A percentile compares a stretch with the other conserved stretches of the same genome.
Evolutionary conservation across 2,329 filamentous ascomycete genomes (phyloP).

Genomic region (Aspergillus novofumigatus): DNA sequence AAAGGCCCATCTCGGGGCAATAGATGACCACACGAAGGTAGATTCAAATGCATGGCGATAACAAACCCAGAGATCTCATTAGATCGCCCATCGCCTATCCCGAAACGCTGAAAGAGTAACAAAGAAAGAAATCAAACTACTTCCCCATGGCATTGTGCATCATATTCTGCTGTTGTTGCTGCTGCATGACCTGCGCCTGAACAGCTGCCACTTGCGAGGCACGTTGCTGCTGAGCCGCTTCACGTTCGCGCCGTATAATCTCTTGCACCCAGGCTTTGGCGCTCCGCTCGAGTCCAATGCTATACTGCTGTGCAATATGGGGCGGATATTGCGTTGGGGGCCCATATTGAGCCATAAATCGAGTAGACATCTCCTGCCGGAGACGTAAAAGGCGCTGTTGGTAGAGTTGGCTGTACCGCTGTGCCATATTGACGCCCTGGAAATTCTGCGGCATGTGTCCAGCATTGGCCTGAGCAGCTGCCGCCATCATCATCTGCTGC

Average conservation of each 20-base stretch:
- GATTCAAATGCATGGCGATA: not conserved
- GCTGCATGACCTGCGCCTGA: conserved; percentile 32
- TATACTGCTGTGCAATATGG: conserved; percentile 35
- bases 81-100: conserved; percentile 3
- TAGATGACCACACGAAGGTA: not conserved
- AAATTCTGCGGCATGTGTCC: conserved; percentile 31
- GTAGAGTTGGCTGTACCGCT: conserved; percentile 35
- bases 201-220: conserved; percentile 28
- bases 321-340: conserved; percentile 37
- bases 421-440: conserved; percentile 24
- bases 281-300: conserved; percentile 32
- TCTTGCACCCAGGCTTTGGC: conserved; percentile 37
- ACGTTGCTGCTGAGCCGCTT: conserved; percentile 29
- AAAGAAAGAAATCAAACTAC: conserved; percentile 10
- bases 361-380: conserved; percentile 35
- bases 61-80: conserved; percentile 12
- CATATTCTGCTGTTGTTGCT: conserved; percentile 40
- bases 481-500: conserved; percentile 37
- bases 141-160: conserved; percentile 40
- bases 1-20: not conserved
- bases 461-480: conserved; percentile 37
- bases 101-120: conserved; percentile 2
- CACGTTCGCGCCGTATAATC: conserved; percentile 36
- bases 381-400: conserved; percentile 32
- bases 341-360: conserved; percentile 37